phyloP scores from a whole-genome alignment of 2,329 filamentous ascomycete species.

The Aspergillus puulaauensis region DNA sequence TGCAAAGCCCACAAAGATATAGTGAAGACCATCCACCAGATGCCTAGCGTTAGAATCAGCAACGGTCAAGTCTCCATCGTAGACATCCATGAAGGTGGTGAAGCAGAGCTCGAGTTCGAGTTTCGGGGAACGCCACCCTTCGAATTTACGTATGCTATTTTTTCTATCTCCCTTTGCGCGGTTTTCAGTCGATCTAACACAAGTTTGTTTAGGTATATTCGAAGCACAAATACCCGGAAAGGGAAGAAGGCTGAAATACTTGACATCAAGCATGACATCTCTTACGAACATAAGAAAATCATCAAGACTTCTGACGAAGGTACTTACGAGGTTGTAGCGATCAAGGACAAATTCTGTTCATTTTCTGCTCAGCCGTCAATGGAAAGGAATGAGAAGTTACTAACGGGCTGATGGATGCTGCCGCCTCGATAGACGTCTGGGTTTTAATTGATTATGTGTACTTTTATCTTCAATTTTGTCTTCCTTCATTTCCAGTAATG shows the following conservation, averaged over 20 bases:
- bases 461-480: conserved; percentile 14
- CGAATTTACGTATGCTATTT: conserved; percentile 71
- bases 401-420: conserved; percentile 21
- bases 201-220: conserved; percentile 62
- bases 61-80: conserved; percentile 77
- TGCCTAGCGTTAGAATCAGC: conserved; percentile 87
- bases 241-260: conserved; percentile 76
- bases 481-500: conserved; percentile 4
- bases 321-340: conserved; percentile 94
- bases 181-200: conserved; percentile 12
- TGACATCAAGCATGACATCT: conserved; percentile 86
- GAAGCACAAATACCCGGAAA: conserved; percentile 79
- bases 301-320: conserved; percentile 89
- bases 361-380: conserved; percentile 71
- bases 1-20: conserved; percentile 80
- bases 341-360: conserved; percentile 89
- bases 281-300: conserved; percentile 75
- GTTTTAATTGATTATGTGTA: conserved; percentile 18
- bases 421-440: conserved; percentile 11
- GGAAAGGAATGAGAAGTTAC: conserved; percentile 45
- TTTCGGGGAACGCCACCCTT: conserved; percentile 96
- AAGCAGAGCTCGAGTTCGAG: conserved; percentile 89
- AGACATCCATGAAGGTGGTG: conserved; percentile 95
- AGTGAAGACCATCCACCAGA: conserved; percentile 80
- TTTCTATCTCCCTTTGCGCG: not conserved